These are phyloP conservation scores for Cyberlindnera euphorbiae DNA, from an alignment of 805 yeast species.

Conservation along the genomic window DNA sequence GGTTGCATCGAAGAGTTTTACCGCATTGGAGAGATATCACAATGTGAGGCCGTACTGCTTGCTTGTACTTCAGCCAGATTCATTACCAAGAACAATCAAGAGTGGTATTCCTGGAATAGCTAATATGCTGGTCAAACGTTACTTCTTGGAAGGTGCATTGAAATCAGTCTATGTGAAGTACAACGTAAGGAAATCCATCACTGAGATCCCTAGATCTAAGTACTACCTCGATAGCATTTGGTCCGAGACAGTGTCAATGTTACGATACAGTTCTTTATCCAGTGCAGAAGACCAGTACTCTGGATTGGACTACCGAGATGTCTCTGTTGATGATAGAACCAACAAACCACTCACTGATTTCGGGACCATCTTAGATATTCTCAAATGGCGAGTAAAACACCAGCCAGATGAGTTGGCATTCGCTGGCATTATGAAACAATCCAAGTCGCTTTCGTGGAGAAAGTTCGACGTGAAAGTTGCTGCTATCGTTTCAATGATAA, in stretches of 20 bases:
- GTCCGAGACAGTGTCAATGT: slow-evolving; percentile 55
- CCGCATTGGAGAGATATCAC: slow-evolving; percentile 51
- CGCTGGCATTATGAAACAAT: slow-evolving; percentile 36
- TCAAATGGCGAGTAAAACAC: slow-evolving; percentile 71
- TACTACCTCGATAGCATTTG: slow-evolving; percentile 80
- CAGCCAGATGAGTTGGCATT: slow-evolving; percentile 82
- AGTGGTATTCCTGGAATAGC: slow-evolving; percentile 92
- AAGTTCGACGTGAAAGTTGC: slow-evolving; percentile 74
- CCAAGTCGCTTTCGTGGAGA: slow-evolving; percentile 67
- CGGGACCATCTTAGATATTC: slow-evolving; percentile 60
- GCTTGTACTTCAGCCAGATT: slow-evolving; percentile 70
- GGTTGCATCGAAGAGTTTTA: slow-evolving; percentile 42
- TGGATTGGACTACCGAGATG: slow-evolving; percentile 71
- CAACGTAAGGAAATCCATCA: slow-evolving; percentile 56
- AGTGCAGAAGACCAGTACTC: slow-evolving; percentile 70
- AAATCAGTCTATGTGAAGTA: slow-evolving; percentile 81
- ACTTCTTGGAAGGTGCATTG: slow-evolving; percentile 73
- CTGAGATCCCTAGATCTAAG: slow-evolving; percentile 66
- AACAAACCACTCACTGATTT: slow-evolving; percentile 72
- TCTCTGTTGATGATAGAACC: slow-evolving; percentile 74
- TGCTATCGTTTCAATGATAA: slow-evolving; percentile 66
- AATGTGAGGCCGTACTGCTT: slow-evolving; percentile 78
- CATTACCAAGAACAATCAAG: slow-evolving; percentile 77
- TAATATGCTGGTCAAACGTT: slow-evolving; percentile 75
- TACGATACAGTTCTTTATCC: slow-evolving; percentile 55